Evolutionary conservation across 2,329 filamentous ascomycete species (phyloP), one percentile per base, ranked within the genome.

Genomic region (Stagonosporopsis cucurbitacearum): DNA sequence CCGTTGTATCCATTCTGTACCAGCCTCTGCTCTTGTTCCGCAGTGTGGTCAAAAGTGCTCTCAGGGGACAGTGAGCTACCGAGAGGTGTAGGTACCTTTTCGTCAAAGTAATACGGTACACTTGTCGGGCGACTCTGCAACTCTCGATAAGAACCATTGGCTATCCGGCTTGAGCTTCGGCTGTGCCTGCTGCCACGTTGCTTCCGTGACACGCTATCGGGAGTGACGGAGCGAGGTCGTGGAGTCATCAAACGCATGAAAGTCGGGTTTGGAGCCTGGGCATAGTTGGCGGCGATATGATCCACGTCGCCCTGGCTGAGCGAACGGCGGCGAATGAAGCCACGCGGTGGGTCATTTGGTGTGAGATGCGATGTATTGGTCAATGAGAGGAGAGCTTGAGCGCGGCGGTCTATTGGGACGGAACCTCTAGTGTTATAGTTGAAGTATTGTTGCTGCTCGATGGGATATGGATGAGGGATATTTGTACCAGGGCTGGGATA

Each of bases 291-390:
- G 22, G 54, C 28, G 52, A 56, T 32, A 59, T 47, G 25, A 50
- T 62, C 22, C 65, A 61, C 39, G 44, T 55, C n/a, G 65, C 66
- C 60, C 49, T 36, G 67, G 37, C 70, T 70, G n/a, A 69, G 59
- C 13, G 71, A 73, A 23, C 68, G 67, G n/a, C 68, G 67, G 37
- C 70, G 69, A 12, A 35, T 49, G 19, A 60, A 63, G 45, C 23
- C 28, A 51, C 43, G 64, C 3, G n/a, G 22, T 22, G 36, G 35
- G 17, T 46, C 57, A 19, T 42, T 26, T n/a, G 54, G 33, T 19
- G 47, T 48, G 33, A 52, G 28, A 42, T 32, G 48, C 12, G 44
- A 33, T 4, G 45, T 48, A 26, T 50, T 60, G 11, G 56, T 62
- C 13, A 54, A 50, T 15, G 47, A 53, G 33, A 50, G 58, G 22